These are phyloP conservation scores for Camellia japonica DNA, from an alignment of 148 eudicot species.

Conservation along the genomic window DNA sequence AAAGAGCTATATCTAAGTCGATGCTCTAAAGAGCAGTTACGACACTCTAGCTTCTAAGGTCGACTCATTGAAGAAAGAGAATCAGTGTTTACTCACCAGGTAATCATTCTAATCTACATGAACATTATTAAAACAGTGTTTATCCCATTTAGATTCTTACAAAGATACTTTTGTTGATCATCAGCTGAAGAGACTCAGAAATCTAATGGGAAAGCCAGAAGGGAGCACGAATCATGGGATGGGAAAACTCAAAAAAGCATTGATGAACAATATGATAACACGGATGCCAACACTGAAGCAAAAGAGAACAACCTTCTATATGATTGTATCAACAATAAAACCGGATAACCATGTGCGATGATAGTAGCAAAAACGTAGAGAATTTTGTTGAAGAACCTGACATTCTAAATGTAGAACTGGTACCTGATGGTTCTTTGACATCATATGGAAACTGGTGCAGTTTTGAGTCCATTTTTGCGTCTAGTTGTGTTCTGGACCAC, in stretches of 20 bases:
- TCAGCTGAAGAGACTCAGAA: conserved; percentile 48
- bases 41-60: conserved; percentile 37
- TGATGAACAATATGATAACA: conserved; percentile 16
- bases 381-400: conserved; percentile 21
- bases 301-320: conserved; percentile 1
- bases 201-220: conserved; percentile 17
- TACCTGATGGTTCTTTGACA: conserved; percentile 15
- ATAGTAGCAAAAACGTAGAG: conserved; percentile 4
- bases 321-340: conserved; percentile 7
- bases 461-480: not conserved
- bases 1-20: conserved; percentile 52
- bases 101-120: conserved; percentile 3
- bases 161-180: not conserved
- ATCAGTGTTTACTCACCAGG: conserved; percentile 45
- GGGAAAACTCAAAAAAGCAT: not conserved
- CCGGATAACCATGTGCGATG: conserved; percentile 1
- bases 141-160: not conserved
- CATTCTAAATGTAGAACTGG: conserved; percentile 10
- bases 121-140: not conserved
- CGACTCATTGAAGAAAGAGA: conserved; percentile 40
- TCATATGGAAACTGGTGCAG: conserved; percentile 25
- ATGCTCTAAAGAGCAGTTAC: conserved; percentile 38
- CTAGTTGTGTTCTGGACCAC: conserved; percentile 24
- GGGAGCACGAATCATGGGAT: conserved; percentile 8
- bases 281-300: not conserved